Base-by-base conservation (phyloP, 2,329 filamentous ascomycete species). In the Pseudocercospora cruenta region DNA sequence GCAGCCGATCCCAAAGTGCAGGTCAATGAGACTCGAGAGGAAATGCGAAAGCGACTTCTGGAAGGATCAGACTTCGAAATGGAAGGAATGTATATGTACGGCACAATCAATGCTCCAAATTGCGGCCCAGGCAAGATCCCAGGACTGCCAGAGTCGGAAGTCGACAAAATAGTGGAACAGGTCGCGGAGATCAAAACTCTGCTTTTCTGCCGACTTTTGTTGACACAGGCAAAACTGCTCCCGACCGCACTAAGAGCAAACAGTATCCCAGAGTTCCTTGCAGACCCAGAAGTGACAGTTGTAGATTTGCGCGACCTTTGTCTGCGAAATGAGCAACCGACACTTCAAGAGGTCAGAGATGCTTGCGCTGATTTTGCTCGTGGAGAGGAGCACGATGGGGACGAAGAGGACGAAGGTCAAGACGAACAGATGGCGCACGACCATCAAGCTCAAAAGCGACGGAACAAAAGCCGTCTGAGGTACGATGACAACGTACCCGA, bases 341-440 rank as follows among this genome's bases (percentile, higher is more conserved):
- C 73, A n/a, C 75, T 84, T 2, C 82, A 85, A 67, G 81, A 83
- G 53, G 79, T 85, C 22, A 78, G 82, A 49, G 82, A 85, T 72
- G 82, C 83, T 14, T 85, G 83, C 69, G 83, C 82, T 4, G 83
- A 85, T 70, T 80, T 84, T 51, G 76, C 78, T 16, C 77, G 82
- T 14, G 77, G 75, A 12, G 79, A 81, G 28, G 75, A 79, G 2
- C 76, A 78, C 36, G 75, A 78, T 3, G 77, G 77, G 14, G 77
- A 80, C 21, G n/a, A n/a, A 9, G 43, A 19, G 21, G n/a, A 47
- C 16, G 43, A 47, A 22, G n/a, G 9, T 19, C 1, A 19, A 3
- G 70, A 76, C 10, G 67, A 70, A 4, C 74, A 75, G 3, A 67
- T 76, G 1, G 68, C 63, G 3, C 39, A 67, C 6, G 71, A 75